phyloP scores from a whole-genome alignment of 78 protist species.

The Tieghemostelium lacteum region DNA sequence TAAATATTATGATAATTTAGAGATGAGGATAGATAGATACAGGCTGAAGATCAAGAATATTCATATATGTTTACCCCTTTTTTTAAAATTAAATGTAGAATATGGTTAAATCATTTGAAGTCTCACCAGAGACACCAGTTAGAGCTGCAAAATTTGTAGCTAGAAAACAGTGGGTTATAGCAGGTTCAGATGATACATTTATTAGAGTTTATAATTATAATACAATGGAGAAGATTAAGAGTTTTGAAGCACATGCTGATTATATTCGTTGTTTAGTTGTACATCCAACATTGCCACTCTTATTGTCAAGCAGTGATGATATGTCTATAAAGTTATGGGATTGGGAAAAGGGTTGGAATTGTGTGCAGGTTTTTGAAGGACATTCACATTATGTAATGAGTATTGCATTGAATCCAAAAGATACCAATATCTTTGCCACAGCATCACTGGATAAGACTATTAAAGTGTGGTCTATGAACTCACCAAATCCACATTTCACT shows the following conservation, averaged over 20 bases:
- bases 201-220: constrained; percentile 97
- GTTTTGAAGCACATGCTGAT: constrained; percentile 98
- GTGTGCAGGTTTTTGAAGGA: constrained; percentile 94
- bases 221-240: constrained; percentile 96
- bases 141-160: constrained; percentile 95
- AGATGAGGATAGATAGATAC: not conserved
- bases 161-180: constrained; percentile 97
- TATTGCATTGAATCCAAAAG: constrained; percentile 98
- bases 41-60: no score
- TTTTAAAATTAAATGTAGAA: constrained; percentile 31
- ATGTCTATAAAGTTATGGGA: constrained; percentile 98
- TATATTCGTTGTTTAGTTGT: constrained; percentile 97
- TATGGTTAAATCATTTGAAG: constrained; percentile 96
- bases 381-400: constrained; percentile 99
- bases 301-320: constrained; percentile 98
- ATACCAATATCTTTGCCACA: constrained; percentile 97
- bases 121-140: constrained; percentile 85
- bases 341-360: constrained; percentile 96
- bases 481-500: constrained; percentile 94
- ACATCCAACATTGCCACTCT: constrained; percentile 96
- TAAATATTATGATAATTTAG: constrained; percentile 10
- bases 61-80: no score
- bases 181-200: constrained; percentile 95
- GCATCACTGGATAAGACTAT: constrained; percentile 98
- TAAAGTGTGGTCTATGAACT: constrained; percentile 95